Conservation (phyloP, 73 alveolate genomes). For the Stentor coeruleus region DNA sequence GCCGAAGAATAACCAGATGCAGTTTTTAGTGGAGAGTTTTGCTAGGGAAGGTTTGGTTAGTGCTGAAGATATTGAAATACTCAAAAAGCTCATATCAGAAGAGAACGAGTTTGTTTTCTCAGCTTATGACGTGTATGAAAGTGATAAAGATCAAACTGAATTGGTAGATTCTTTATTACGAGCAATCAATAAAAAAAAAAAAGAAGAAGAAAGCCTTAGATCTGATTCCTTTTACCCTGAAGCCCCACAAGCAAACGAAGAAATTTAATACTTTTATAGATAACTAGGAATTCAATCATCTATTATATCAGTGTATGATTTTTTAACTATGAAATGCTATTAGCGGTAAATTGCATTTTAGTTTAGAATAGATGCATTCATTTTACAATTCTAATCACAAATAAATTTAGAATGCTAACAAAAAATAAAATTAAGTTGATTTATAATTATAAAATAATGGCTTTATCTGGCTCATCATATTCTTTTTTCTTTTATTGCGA, state of each 20-base stretch:
- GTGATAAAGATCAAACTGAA: conserved; percentile 56
- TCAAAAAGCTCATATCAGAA: conserved; percentile 37
- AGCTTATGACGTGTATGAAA: conserved; percentile 55
- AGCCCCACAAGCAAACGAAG: background rate
- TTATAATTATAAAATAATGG: too few species aligned
- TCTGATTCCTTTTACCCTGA: background rate
- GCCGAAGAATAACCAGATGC: conserved; percentile 44
- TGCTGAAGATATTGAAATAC: conserved; percentile 43
- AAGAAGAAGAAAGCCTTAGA: background rate
- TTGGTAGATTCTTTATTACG: conserved; percentile 45
- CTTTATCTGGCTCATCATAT: too few species aligned
- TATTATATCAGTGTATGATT: too few species aligned
- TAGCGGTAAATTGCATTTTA: too few species aligned
- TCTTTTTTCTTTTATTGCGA: too few species aligned
- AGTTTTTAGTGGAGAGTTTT: conserved; percentile 28
- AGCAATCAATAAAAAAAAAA: conserved; percentile 38
- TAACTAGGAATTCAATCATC: too few species aligned
- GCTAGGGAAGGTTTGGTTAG: conserved; percentile 32
- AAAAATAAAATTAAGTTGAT: too few species aligned
- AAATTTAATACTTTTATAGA: too few species aligned
- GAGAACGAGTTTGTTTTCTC: conserved; percentile 57
- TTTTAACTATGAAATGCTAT: too few species aligned
- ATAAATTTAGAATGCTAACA: too few species aligned
- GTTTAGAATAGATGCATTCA: too few species aligned
- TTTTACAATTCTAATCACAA: too few species aligned